Percentiles rank a stretch among this genome's conserved stretches.
Conservation (phyloP, 352 stramenopile genomes). For the Phytophthora colocasiae region DNA sequence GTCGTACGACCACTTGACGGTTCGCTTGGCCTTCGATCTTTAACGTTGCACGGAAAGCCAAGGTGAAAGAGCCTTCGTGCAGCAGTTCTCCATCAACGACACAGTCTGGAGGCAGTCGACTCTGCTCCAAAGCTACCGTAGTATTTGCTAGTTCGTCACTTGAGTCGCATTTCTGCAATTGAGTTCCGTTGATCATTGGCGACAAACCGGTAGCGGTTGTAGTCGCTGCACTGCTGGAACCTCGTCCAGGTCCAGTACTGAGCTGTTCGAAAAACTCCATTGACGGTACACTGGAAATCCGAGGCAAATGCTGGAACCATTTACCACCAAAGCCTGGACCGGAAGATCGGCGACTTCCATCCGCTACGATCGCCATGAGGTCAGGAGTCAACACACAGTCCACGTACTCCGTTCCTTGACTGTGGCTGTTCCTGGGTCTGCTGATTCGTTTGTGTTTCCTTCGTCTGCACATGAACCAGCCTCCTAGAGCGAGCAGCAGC, state of each 20-base stretch:
- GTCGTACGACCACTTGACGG: slow-evolving; percentile 37
- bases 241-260: slow-evolving; percentile 4
- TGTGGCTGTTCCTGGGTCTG: slow-evolving; percentile 22
- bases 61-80: slow-evolving; percentile 41
- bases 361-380: slow-evolving; percentile 38
- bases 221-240: slow-evolving; percentile 24
- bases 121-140: slow-evolving; percentile 33
- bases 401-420: slow-evolving; percentile 42
- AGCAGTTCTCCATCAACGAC: slow-evolving; percentile 36
- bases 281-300: slow-evolving; percentile 38
- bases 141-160: slow-evolving; percentile 25
- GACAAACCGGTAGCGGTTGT: slow-evolving; percentile 24
- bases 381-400: slow-evolving; percentile 41
- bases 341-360: slow-evolving; percentile 25
- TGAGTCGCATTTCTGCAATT: slow-evolving; percentile 27
- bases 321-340: slow-evolving; percentile 17
- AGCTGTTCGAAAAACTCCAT: slow-evolving; percentile 42
- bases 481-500: slow-evolving; percentile 25
- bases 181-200: slow-evolving; percentile 7
- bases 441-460: slow-evolving; percentile 17
- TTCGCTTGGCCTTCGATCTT: slow-evolving; percentile 32
- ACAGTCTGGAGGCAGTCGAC: slow-evolving; percentile 31
- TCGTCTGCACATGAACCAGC: slow-evolving; percentile 25
- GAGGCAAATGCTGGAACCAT: slow-evolving; percentile 40
- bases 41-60: slow-evolving; percentile 37